These are phyloP conservation scores for Plasmodium sp. DNA, from an alignment of 169 alveolate genomes.

Conservation along the genomic window DNA sequence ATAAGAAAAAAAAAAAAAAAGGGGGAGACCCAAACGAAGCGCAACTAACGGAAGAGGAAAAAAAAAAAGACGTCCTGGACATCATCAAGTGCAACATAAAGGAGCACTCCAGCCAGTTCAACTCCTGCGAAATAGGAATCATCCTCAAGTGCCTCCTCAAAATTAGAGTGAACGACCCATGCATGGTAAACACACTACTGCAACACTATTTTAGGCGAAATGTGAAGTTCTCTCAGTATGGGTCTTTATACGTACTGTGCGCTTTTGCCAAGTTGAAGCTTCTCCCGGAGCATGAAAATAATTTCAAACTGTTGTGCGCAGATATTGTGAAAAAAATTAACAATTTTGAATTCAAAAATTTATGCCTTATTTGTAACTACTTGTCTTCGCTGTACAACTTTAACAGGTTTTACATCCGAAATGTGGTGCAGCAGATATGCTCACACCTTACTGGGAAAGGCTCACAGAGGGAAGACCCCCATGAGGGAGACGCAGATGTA, in stretches of 20 bases:
- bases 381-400: slow-evolving; percentile 9
- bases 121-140: slow-evolving; percentile 61
- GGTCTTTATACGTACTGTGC: slow-evolving; percentile 30
- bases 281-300: slow-evolving; percentile 36
- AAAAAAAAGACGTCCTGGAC: background rate
- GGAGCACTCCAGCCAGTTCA: slow-evolving; percentile 33
- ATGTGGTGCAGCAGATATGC: slow-evolving; percentile 30
- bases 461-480: background rate
- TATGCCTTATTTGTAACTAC: slow-evolving; percentile 45
- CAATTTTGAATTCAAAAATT: slow-evolving; percentile 33
- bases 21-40: background rate
- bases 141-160: slow-evolving; percentile 51
- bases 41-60: background rate
- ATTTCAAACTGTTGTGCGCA: slow-evolving; percentile 37
- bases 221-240: slow-evolving; percentile 67
- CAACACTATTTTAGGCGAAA: slow-evolving; percentile 62
- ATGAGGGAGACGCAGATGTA: background rate
- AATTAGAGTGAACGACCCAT: slow-evolving; percentile 34
- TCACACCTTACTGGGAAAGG: background rate
- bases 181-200: slow-evolving; percentile 7
- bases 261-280: slow-evolving; percentile 31
- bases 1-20: background rate
- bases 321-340: slow-evolving; percentile 37
- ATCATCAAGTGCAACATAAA: slow-evolving; percentile 21
- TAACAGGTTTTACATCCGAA: background rate